phyloP scores from a whole-genome alignment of 495 filamentous ascomycete species.

The Penicillium simplicissimum region DNA sequence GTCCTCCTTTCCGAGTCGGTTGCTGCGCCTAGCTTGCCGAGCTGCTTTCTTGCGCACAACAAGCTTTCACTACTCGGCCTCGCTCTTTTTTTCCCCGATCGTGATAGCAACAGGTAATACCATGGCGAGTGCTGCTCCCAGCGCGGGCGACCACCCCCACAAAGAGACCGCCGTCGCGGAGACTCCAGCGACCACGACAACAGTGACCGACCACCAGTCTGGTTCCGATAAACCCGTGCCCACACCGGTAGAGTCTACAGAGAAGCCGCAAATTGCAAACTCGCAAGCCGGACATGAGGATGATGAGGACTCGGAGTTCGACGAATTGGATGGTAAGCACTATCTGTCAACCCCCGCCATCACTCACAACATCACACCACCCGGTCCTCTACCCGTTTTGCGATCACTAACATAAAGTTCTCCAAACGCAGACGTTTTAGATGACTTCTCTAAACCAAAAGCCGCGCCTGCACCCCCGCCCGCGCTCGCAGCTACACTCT shows the following conservation, averaged over 20 bases:
- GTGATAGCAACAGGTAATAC: not conserved
- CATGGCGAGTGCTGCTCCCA: slow-evolving; percentile 14
- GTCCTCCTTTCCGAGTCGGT: not conserved
- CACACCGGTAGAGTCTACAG: not conserved
- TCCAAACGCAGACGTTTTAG: slow-evolving; percentile 70
- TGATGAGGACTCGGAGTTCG: slow-evolving; percentile 64
- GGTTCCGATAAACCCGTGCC: not conserved
- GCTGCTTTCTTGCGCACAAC: not conserved
- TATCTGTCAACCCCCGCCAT: not conserved
- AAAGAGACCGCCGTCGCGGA: not conserved
- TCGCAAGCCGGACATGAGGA: slow-evolving; percentile 25
- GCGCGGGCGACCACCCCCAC: slow-evolving; percentile 5
- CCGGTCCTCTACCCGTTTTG: not conserved
- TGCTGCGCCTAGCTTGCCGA: not conserved
- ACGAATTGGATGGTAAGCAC: slow-evolving; percentile 79
- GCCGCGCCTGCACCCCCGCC: slow-evolving; percentile 37
- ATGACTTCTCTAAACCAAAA: slow-evolving; percentile 71
- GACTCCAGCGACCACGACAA: not conserved
- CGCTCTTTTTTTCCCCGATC: not conserved
- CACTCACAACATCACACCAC: not conserved
- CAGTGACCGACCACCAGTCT: not conserved
- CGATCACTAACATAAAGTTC: not conserved
- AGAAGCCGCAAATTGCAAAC: slow-evolving; percentile 10
- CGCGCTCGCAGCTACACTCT: slow-evolving; percentile 19
- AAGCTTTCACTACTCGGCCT: slow-evolving; percentile 7